Evolutionary conservation across 106 monocot species (phyloP).

Genomic region (Dioscorea zingiberensis): DNA sequence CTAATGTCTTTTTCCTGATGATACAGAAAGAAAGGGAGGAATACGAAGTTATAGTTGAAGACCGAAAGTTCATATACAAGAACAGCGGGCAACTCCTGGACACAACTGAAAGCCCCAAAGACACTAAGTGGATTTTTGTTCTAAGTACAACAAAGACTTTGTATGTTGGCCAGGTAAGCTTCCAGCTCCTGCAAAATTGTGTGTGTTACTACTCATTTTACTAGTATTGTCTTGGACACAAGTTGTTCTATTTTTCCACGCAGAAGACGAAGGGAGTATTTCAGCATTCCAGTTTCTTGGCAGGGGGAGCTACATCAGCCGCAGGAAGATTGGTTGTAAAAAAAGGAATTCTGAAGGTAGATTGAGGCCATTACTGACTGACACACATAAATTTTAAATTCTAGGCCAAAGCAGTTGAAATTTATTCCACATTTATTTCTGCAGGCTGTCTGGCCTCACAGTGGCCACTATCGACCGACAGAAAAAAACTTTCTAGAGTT

Average conservation of each 20-base stretch:
- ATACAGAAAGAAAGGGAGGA: conserved; percentile 77
- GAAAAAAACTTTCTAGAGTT: conserved; percentile 75
- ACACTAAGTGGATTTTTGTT: conserved; percentile 84
- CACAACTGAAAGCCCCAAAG: conserved; percentile 34
- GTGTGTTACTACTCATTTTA: not conserved
- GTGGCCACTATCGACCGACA: conserved; percentile 87
- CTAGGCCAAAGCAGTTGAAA: not conserved
- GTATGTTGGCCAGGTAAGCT: conserved; percentile 75
- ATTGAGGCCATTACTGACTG: not conserved
- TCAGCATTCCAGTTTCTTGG: conserved; percentile 95
- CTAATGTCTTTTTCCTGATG: not conserved
- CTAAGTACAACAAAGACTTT: conserved; percentile 70
- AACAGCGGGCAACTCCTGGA: conserved; percentile 34
- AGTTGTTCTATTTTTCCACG: not conserved
- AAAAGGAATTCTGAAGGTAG: conserved; percentile 73
- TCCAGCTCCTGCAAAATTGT: not conserved
- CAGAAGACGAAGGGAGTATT: conserved; percentile 88
- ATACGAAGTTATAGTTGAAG: conserved; percentile 71
- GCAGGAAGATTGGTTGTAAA: conserved; percentile 80
- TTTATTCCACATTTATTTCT: not conserved
- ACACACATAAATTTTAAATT: not conserved
- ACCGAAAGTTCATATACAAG: conserved; percentile 57
- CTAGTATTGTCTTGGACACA: not conserved
- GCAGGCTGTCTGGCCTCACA: conserved; percentile 87
- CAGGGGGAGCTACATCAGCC: conserved; percentile 87